Evolutionary conservation across 1,139 yeast genomes (phyloP), one percentile per base, ranked within the genome.

Genomic region (Candida sanyaensis): DNA sequence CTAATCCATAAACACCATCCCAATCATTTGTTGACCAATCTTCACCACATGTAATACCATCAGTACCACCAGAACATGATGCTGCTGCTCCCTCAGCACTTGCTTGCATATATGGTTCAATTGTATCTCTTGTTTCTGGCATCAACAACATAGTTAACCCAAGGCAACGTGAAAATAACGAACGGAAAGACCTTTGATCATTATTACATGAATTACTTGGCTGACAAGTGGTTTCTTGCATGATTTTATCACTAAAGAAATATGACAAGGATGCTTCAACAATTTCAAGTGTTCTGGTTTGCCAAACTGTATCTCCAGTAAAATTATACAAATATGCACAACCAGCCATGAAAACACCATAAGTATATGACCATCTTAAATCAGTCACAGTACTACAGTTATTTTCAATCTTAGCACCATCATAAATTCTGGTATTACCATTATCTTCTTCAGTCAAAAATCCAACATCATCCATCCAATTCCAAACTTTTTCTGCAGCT

Each of bases 181-280:
- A 88, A 68, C 86, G 85, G 75, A 88, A 88, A 24, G 89, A 78
- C 48, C 88, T 72, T 71, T 88, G 93, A 71, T 88, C 96, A 50
- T 76, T 81, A 66, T 86, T 81, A 68, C 96, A 88, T 28, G 64
- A 63, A 50, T 71, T 66, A 34, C 69, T 63, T 31, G 64, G 62
- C 37, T 72, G 71, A 69, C 96, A 88, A 6, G 88, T 84, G 5
- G 80, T 75, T 64, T 88, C 96, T 58, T 77, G 81, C 73, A 87
- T 75, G 57, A 85, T 70, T 23, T 74, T 61, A 42, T 69, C 62
- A 44, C 66, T 61, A 5, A 80, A 78, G 58, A 83, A 81, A 45
- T 71, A 73, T 6, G 61, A 36, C 23, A 44, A 61, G 44, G 81
- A 71, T 8, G 88, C 84, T 33, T 66, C 64, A 63, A 86, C 76